Conservation (phyloP, 2,329 filamentous ascomycete species). For the Diaporthe ilicicola region DNA sequence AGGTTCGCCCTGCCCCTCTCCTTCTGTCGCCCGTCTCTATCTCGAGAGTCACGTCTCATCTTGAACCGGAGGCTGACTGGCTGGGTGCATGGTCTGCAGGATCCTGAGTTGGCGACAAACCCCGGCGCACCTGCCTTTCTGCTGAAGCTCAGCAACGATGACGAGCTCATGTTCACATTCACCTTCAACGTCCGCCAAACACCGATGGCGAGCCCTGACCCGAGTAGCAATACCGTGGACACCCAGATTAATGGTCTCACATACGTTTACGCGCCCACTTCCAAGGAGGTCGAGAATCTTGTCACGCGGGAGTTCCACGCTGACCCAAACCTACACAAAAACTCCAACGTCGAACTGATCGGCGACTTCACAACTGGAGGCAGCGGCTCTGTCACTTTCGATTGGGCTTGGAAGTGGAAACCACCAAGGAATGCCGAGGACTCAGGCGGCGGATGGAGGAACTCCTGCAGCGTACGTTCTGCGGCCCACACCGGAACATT, state of each 20-base stretch:
- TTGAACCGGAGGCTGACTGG: constrained; percentile 20
- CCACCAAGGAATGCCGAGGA: constrained; percentile 86
- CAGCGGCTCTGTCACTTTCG: constrained; percentile 84
- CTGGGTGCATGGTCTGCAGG: constrained; percentile 59
- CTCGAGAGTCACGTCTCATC: not conserved
- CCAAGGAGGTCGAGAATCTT: constrained; percentile 89
- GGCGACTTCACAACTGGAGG: constrained; percentile 89
- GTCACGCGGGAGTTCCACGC: constrained; percentile 96
- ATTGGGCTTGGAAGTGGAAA: constrained; percentile 98
- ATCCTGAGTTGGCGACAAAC: constrained; percentile 70
- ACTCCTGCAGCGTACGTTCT: constrained; percentile 81
- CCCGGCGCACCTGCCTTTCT: constrained; percentile 75
- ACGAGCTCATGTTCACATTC: constrained; percentile 93
- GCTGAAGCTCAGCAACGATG: constrained; percentile 86
- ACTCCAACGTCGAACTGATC: constrained; percentile 93
- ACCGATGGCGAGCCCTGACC: constrained; percentile 47
- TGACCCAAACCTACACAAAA: constrained; percentile 97
- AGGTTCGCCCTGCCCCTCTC: constrained; percentile 62
- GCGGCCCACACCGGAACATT: not conserved
- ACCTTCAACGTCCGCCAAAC: constrained; percentile 77
- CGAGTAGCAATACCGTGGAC: constrained; percentile 66
- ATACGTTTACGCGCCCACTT: constrained; percentile 87
- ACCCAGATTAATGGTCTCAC: constrained; percentile 89
- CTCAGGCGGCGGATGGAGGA: constrained; percentile 90
- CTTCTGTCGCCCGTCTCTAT: not conserved